phyloP scores from a whole-genome alignment of 768 basidiomycete species.

The Suillus spraguei region DNA sequence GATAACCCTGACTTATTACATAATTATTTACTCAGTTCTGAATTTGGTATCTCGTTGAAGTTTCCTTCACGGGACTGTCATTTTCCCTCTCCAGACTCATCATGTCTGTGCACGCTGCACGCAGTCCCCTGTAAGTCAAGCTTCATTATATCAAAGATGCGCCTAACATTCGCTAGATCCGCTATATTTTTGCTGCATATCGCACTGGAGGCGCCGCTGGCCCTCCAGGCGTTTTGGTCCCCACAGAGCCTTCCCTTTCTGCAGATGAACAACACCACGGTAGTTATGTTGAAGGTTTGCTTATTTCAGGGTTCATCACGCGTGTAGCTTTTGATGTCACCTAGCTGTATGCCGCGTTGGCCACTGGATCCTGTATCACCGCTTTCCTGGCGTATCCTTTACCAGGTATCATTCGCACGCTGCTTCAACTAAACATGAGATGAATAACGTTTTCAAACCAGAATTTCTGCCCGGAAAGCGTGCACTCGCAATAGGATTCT shows the following conservation, averaged over 20 bases:
- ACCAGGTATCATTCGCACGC: conserved; percentile 58
- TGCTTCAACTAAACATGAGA: background rate
- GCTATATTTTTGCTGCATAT: conserved; percentile 78
- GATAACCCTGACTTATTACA: conserved; percentile 8
- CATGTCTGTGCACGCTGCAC: conserved; percentile 27
- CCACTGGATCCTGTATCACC: conserved; percentile 60
- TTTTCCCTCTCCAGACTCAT: conserved; percentile 3
- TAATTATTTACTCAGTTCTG: conserved; percentile 6
- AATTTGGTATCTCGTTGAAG: background rate
- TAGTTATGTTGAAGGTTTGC: conserved; percentile 75
- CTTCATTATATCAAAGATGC: background rate
- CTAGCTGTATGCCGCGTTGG: conserved; percentile 71
- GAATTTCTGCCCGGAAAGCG: conserved; percentile 88
- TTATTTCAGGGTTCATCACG: background rate
- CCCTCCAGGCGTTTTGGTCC: conserved; percentile 72
- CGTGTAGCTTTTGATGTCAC: background rate
- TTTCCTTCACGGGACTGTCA: background rate
- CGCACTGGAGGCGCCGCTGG: conserved; percentile 77
- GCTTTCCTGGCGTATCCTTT: conserved; percentile 67
- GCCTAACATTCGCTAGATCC: conserved; percentile 42
- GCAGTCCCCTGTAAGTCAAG: conserved; percentile 44
- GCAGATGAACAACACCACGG: conserved; percentile 79
- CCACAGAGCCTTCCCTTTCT: conserved; percentile 70
- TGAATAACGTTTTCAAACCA: conserved; percentile 24
- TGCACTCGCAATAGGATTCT: conserved; percentile 74